Evolutionary conservation across 305 asterid species (phyloP).

Genomic region (Fraxinus xanthoxyloides): DNA sequence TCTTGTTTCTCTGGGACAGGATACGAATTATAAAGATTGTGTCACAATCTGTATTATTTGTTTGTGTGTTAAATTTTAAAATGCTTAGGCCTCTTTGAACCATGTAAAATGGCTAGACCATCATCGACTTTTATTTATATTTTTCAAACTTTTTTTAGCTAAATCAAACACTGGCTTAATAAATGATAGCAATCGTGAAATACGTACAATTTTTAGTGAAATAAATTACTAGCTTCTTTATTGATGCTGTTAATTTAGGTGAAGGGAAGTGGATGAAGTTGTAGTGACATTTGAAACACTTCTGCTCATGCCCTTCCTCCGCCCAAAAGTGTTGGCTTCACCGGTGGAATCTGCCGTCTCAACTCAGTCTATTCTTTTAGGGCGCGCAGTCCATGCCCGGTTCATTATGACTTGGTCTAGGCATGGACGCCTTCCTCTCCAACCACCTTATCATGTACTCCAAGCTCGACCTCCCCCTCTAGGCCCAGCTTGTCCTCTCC

Average conservation of each 20-base stretch:
- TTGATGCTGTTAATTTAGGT: background rate
- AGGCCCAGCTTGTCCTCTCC: slow-evolving; percentile 53
- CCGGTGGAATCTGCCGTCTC: slow-evolving; percentile 61
- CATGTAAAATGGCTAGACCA: background rate
- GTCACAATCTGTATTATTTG: background rate
- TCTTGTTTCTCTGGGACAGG: background rate
- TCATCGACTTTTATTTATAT: background rate
- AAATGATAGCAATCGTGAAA: background rate
- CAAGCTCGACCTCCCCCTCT: slow-evolving; percentile 57
- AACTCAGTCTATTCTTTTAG: slow-evolving; percentile 47
- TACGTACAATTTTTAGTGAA: background rate
- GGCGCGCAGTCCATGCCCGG: slow-evolving; percentile 62
- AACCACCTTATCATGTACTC: slow-evolving; percentile 83
- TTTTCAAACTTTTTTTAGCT: background rate
- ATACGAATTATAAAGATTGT: background rate
- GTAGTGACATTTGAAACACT: background rate
- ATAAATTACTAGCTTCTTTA: background rate
- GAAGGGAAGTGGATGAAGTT: background rate
- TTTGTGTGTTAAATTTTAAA: background rate
- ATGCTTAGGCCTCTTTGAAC: background rate
- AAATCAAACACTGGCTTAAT: background rate
- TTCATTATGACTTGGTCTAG: slow-evolving; percentile 40
- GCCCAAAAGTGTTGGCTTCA: slow-evolving; percentile 52
- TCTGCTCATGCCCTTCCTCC: slow-evolving; percentile 39
- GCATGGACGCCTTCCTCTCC: slow-evolving; percentile 57